Percentiles rank a stretch among this genome's conserved stretches.
These are phyloP conservation scores for Phyllosticta paracitricarpa DNA, from an alignment of 2,329 filamentous ascomycete genomes.

Conservation along the genomic window DNA sequence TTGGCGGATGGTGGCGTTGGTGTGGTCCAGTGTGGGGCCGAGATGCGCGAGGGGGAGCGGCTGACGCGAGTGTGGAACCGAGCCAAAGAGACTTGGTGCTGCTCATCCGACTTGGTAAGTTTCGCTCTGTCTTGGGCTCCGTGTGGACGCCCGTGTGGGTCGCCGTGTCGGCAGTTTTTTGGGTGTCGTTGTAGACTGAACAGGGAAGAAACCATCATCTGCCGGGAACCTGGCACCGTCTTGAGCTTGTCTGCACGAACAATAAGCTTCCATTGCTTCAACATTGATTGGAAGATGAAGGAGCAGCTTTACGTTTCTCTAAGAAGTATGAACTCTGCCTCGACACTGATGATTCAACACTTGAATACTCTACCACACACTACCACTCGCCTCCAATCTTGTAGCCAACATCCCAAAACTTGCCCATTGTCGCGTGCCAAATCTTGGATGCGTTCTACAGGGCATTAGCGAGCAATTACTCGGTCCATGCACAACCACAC, in stretches of 20 bases:
- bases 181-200: not conserved
- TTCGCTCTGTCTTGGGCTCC: not conserved
- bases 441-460: conserved; percentile 5
- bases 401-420: conserved; percentile 44
- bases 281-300: not conserved
- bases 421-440: conserved; percentile 26
- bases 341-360: not conserved
- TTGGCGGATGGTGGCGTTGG: not conserved
- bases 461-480: conserved; percentile 3
- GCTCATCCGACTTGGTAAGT: not conserved
- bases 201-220: not conserved
- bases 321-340: no score
- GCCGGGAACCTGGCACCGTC: not conserved
- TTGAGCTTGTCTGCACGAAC: not conserved
- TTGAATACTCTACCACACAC: not conserved
- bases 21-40: not conserved
- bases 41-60: not conserved
- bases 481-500: conserved; percentile 13
- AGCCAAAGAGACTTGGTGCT: not conserved
- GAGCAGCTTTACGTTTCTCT: not conserved
- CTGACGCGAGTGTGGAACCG: not conserved
- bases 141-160: not conserved
- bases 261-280: not conserved
- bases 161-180: not conserved
- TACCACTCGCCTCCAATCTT: conserved; percentile 46